These are phyloP conservation scores for Pyrenophora graminea DNA, from an alignment of 2,329 filamentous ascomycete species.

Conservation along the genomic window DNA sequence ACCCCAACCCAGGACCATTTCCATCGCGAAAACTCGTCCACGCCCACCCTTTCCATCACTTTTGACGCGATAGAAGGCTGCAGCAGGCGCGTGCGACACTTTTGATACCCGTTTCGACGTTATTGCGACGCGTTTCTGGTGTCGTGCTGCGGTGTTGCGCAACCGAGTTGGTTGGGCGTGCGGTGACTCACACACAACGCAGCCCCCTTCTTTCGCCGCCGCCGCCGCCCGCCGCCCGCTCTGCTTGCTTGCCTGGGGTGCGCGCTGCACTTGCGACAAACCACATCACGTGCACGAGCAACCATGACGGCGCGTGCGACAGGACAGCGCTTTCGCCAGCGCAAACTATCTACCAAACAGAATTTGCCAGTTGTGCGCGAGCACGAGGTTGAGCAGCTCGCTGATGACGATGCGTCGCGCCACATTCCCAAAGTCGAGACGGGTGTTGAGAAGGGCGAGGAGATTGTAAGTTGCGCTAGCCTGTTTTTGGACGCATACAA, in stretches of 20 bases:
- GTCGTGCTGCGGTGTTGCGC: too few species aligned
- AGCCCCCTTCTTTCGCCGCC: too few species aligned
- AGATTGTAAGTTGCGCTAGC: conserved; percentile 75
- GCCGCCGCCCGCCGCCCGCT: neutral
- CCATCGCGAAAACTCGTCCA: conserved; percentile 24
- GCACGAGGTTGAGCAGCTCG: conserved; percentile 81
- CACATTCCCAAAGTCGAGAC: conserved; percentile 86
- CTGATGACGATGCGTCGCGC: conserved; percentile 83
- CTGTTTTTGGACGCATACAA: conserved; percentile 29
- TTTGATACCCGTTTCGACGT: conserved; percentile 37
- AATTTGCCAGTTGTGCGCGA: conserved; percentile 85
- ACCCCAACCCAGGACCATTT: conserved; percentile 7
- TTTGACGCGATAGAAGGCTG: conserved; percentile 29
- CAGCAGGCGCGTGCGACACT: conserved; percentile 25
- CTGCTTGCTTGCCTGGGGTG: conserved; percentile 12
- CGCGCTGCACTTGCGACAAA: neutral
- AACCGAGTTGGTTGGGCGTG: conserved; percentile 11
- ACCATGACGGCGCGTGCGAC: conserved; percentile 45
- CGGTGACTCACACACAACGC: conserved; percentile 11
- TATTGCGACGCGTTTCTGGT: conserved; percentile 32
- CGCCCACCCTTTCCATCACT: conserved; percentile 23
- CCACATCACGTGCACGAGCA: conserved; percentile 34
- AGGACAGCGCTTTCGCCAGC: conserved; percentile 71
- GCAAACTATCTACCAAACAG: conserved; percentile 92
- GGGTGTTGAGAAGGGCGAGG: conserved; percentile 94